These are phyloP conservation scores for Colletotrichum sp. DNA, from an alignment of 2,329 filamentous ascomycete genomes.

Conservation along the genomic window DNA sequence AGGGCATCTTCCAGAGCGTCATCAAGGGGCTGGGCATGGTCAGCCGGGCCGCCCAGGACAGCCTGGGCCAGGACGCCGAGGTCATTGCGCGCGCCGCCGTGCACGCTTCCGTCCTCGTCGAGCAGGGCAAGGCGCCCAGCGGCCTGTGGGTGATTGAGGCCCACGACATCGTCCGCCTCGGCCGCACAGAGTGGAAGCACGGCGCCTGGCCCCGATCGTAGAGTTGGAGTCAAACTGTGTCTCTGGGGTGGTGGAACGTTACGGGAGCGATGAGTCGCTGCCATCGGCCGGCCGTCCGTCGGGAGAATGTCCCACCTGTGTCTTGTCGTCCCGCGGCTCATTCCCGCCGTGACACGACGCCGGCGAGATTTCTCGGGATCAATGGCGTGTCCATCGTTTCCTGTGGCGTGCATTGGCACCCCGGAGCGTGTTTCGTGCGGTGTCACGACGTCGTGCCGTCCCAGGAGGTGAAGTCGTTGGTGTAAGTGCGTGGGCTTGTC, in stretches of 20 bases:
- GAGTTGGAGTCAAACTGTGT: background rate
- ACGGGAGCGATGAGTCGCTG: background rate
- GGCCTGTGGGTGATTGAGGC: conserved; percentile 67
- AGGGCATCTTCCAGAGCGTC: conserved; percentile 60
- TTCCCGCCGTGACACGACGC: background rate
- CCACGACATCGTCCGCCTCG: conserved; percentile 69
- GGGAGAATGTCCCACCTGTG: background rate
- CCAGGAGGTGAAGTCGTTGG: background rate
- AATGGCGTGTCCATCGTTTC: background rate
- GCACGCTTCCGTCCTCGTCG: conserved; percentile 61
- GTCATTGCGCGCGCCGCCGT: conserved; percentile 75
- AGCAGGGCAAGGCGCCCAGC: conserved; percentile 62
- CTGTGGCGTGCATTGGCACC: background rate
- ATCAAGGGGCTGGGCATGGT: conserved; percentile 62
- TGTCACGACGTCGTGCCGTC: background rate
- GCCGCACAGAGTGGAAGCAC: conserved; percentile 61
- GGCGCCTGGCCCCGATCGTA: conserved; percentile 24
- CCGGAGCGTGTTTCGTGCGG: background rate
- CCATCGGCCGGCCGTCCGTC: background rate
- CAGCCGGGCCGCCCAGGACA: conserved; percentile 62
- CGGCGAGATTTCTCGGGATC: background rate
- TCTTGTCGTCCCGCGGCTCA: background rate
- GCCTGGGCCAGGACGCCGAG: conserved; percentile 74
- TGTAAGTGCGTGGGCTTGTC: background rate
- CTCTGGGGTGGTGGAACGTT: background rate